Base-by-base conservation (phyloP, 129 eudicot species). In the Oenanthe sinensis region DNA sequence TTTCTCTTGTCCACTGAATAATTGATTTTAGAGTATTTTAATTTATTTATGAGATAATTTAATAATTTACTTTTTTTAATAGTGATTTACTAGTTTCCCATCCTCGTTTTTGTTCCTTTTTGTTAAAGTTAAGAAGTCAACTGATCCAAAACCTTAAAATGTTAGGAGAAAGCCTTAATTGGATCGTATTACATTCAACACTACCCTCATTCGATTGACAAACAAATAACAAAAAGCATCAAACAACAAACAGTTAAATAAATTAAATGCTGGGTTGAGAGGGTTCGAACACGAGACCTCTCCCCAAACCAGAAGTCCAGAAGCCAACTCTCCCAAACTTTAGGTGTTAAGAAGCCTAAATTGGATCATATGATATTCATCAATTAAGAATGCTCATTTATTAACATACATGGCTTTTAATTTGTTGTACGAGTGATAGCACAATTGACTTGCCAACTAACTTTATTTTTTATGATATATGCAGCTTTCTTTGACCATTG, bases 401-500 rank as follows among this genome's bases (percentile, higher is more conserved):
- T 72, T 19, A 1, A 26, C 6, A 17, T 74, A 28, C 0, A 10
- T 2, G 0, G 24, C 42, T 44, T 72, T 16, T 72, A 43, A 19
- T 44, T 72, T 72, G 30, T 72, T 11, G 44, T 42, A n/a, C n/a
- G 54, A 46, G 48, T 74, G 22, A 40, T 17, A 74, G 40, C 42
- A 74, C 58, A 45, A 9, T 26, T 46, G 19, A 22, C 24, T 24
- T 11, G 60, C 8, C 17, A 14, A 74, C 40, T 74, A 46, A 74
- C 60, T 44, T n/a, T 11, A 5, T n/a, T n/a, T 46, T 87, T 79
- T 75, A 36, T 79, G 14, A 47, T 33, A 71, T 71, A 39, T 90
- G 96, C 92, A 95, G 98, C 97, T 88, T 81, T 83, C 93, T 76
- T 82, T 95, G 33, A 81, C 79, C 80, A 91, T 95, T 82, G 85